Base-by-base conservation (phyloP, 441 rosid genomes). In the Populus hybrid region DNA sequence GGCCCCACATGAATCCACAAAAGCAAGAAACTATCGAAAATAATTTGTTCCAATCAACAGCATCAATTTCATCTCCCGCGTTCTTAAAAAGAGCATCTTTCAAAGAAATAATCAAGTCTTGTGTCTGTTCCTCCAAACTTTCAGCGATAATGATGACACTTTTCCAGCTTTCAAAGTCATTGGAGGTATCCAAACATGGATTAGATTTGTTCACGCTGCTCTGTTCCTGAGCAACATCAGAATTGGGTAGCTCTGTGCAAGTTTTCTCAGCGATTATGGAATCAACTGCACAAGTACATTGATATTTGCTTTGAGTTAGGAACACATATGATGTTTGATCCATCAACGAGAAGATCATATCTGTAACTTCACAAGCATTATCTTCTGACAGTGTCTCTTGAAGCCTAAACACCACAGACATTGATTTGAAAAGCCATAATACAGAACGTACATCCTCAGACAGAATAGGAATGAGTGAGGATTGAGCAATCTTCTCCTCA, bases 1-100 rank as follows among this genome's bases (percentile, higher is more conserved):
- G 78, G 81, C 98, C 98, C 95, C 98, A 93, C 82, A 96, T 75
- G 79, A 87, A 89, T 75, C 98, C 98, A 83, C 89, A 81, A 73
- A 91, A 77, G 83, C 95, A 93, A 79, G 95, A 88, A 79, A 88
- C 61, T n/a, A 82, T 63, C 69, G 85, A 85, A 74, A 91, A 86
- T 78, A 89, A 78, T 79, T 84, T 86, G 84, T 83, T 83, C 81
- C 87, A 75, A 80, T 84, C 78, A 35, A 83, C 79, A 73, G 78
- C 84, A 82, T 86, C 64, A 57, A 75, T 74, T 74, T 77, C 79
- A 79, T 76, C 75, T 46, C 87, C 83, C 23, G 53, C 75, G 61
- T 81, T 80, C 76, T 73, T 84, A 77, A 67, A 38, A 75, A 79
- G 81, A 76, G 80, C 77, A 82, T 79, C 87, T 83, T 84, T 88